Base-by-base conservation (phyloP, 306 rosid species). In the Cucurbita ficifolia region DNA sequence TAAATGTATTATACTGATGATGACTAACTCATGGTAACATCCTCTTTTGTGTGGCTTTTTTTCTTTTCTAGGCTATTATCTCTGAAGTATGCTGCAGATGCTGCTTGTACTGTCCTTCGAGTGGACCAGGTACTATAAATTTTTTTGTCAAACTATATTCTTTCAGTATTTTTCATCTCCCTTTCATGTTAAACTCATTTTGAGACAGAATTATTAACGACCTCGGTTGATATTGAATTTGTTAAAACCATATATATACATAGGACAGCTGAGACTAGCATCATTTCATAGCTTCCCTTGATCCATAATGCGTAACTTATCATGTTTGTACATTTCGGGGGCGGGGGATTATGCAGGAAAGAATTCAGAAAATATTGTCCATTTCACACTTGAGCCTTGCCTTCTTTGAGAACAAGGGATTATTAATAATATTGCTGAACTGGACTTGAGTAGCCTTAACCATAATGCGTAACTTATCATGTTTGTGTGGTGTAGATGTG, bases 81-180 rank as follows among this genome's bases (percentile, higher is more conserved):
- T 83, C 96, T 94, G 13, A 94, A 89, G 76, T 91, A 89, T 84
- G 97, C 99, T 72, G 86, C 91, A 7, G 99, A 94, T 86, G 97
- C 99, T 81, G 99, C 83, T 18, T 94, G 97, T 84, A 94, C 99
- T 52, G 99, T 94, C 38, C 85, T 94, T 29, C 91, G 96, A 60
- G 97, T 94, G 59, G 99, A 94, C 78, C 99, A 94, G 93, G 99
- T 94, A 85, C 75, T 77, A 13, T 75, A 69, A 59, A 59, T 13
- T 5, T 59, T 62, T 33, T 38, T 36, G 9, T 63, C 51, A 4
- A 73, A 39, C n/a, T 11, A 56, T n/a, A 71, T 12, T 18, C 52
- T 16, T 10, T 21, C 33, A 58, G 13, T 6, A 52, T 78, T 62
- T 29, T 7, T 38, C 60, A 21, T 43, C 50, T 35, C 14, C 18